phyloP scores from a whole-genome alignment of 2,329 filamentous ascomycete species.

The Coniochaeta sp. region DNA sequence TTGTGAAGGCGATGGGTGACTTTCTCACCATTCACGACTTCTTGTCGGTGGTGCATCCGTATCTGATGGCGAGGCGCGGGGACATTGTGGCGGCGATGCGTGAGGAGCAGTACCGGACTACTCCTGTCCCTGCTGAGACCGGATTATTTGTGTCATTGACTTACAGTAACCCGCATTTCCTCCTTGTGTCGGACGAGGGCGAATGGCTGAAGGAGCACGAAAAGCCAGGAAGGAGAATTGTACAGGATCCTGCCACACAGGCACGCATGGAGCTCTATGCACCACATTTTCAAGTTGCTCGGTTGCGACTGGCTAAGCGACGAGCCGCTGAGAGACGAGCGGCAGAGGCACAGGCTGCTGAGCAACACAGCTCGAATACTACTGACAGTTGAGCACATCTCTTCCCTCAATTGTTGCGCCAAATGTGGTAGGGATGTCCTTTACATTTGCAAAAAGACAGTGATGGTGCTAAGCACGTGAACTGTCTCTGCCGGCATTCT shows the following conservation, averaged over 20 bases:
- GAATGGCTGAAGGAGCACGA: neutral
- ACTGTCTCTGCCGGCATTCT: too few species aligned
- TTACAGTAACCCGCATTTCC: neutral
- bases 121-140: neutral
- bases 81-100: neutral
- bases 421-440: too few species aligned
- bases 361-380: too few species aligned
- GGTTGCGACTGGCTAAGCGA: too few species aligned
- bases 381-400: too few species aligned
- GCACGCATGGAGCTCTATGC: too few species aligned
- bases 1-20: neutral
- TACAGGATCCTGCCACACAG: neutral
- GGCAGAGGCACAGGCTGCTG: too few species aligned
- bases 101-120: neutral
- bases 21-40: neutral
- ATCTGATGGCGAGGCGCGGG: neutral
- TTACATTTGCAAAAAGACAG: too few species aligned
- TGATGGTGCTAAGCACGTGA: too few species aligned
- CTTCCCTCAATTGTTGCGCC: too few species aligned
- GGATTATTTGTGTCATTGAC: neutral
- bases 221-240: neutral
- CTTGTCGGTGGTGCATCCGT: neutral
- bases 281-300: too few species aligned
- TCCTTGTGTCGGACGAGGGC: constrained; percentile 2
- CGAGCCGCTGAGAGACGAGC: too few species aligned